Evolutionary conservation across 2,329 filamentous ascomycete genomes (phyloP).

Genomic region (Cadophora sp.): DNA sequence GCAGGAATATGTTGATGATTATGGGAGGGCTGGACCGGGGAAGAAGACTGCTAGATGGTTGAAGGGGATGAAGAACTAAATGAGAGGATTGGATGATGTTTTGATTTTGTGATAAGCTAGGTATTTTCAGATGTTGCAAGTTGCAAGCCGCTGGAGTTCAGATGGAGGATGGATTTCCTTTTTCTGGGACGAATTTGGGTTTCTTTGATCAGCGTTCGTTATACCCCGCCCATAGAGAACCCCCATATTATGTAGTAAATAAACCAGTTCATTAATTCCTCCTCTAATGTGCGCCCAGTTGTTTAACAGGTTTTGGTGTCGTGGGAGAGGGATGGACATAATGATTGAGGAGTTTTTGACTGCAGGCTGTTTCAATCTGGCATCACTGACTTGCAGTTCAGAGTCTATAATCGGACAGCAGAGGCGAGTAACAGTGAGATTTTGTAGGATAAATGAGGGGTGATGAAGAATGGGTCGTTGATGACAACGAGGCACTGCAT

Average conservation of each 20-base stretch:
- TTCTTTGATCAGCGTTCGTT: neutral
- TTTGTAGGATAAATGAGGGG: neutral
- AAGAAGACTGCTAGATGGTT: slow-evolving; percentile 18
- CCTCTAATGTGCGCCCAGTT: no score
- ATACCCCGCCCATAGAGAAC: neutral
- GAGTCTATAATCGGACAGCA: no score
- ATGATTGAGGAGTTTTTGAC: no score
- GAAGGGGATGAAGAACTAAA: slow-evolving; percentile 19
- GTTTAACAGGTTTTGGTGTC: no score
- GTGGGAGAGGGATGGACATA: no score
- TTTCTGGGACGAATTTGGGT: neutral
- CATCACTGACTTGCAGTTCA: no score
- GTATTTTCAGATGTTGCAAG: no score
- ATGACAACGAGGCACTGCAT: neutral
- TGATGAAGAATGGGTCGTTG: neutral
- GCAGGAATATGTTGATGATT: slow-evolving; percentile 12
- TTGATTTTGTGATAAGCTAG: neutral
- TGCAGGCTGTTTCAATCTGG: no score
- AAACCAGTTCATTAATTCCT: neutral
- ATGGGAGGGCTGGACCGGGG: neutral
- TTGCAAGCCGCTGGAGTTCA: neutral
- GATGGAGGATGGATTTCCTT: neutral
- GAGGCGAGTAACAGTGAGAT: no score
- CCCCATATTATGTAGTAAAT: neutral
- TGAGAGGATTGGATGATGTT: neutral